Percentiles rank a stretch among this genome's conserved stretches.
phyloP scores from a whole-genome alignment of 305 asterid genomes.

The Solanum hybrid region DNA sequence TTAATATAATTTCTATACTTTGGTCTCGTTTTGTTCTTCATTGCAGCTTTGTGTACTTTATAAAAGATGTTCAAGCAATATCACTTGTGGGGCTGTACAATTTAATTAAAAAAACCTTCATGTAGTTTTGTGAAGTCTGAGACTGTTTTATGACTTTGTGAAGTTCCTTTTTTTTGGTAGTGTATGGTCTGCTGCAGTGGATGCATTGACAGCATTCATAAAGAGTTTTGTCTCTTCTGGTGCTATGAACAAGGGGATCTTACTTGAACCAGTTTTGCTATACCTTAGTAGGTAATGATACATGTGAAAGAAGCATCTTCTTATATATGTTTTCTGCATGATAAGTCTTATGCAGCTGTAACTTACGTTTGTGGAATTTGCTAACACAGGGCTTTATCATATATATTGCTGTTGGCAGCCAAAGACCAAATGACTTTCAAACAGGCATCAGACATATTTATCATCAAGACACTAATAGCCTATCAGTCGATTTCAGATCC shows the following conservation, averaged over 20 bases:
- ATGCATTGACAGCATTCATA: slow-evolving; percentile 74
- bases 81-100: neutral
- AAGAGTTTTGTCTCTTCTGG: slow-evolving; percentile 78
- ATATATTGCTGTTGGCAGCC: slow-evolving; percentile 50
- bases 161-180: slow-evolving; percentile 32
- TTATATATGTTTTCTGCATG: neutral
- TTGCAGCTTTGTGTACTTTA: neutral
- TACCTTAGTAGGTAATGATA: slow-evolving; percentile 70
- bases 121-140: neutral
- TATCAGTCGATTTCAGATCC: slow-evolving; percentile 91
- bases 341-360: neutral
- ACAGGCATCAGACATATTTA: slow-evolving; percentile 56
- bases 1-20: neutral
- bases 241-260: slow-evolving; percentile 59
- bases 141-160: neutral
- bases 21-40: neutral
- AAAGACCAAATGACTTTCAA: slow-evolving; percentile 55
- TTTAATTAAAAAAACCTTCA: neutral
- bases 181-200: slow-evolving; percentile 94
- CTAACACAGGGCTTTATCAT: slow-evolving; percentile 67
- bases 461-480: slow-evolving; percentile 58
- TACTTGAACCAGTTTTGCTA: slow-evolving; percentile 87
- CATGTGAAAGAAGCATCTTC: neutral
- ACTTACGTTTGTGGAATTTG: slow-evolving; percentile 9
- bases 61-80: neutral